Percentiles rank a stretch among this genome's conserved stretches.
Conservation (phyloP, 1,139 yeast species). For the Wickerhamomyces sp. region DNA sequence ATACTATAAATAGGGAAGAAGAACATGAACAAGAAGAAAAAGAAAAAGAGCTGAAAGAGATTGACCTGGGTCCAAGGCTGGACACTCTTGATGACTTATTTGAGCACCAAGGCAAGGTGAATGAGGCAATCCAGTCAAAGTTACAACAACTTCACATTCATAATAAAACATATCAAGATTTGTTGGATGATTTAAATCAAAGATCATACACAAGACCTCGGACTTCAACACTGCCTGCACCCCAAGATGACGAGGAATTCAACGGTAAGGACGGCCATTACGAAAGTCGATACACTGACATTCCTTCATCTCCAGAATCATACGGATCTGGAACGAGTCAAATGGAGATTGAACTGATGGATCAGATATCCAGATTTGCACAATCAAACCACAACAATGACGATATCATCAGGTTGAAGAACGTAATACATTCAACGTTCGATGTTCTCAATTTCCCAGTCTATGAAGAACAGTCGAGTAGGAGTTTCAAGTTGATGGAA, state of each 20-base stretch:
- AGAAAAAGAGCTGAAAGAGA: not conserved
- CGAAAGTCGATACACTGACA: not conserved
- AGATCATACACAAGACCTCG: not conserved
- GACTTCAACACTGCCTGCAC: constrained; percentile 13
- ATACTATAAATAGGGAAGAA: no score
- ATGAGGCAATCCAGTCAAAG: constrained; percentile 2
- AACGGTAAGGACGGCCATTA: not conserved
- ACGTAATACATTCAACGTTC: constrained; percentile 13
- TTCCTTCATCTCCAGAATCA: constrained; percentile 20
- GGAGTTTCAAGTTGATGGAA: constrained; percentile 7
- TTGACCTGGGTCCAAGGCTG: not conserved
- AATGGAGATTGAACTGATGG: constrained; percentile 18
- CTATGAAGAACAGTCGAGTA: constrained; percentile 3
- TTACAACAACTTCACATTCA: constrained; percentile 1
- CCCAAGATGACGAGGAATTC: constrained; percentile 10
- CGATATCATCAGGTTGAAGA: constrained; percentile 15
- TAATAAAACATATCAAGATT: constrained; percentile 1
- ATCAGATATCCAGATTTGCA: constrained; percentile 10
- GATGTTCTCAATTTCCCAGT: constrained; percentile 13
- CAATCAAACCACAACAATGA: constrained; percentile 8
- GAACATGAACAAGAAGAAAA: no score
- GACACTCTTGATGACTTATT: not conserved
- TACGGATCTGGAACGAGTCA: constrained; percentile 13
- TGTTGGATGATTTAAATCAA: not conserved
- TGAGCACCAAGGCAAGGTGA: not conserved